Conservation (phyloP, 2,329 filamentous ascomycete genomes). For the Colletotrichum acutatum region DNA sequence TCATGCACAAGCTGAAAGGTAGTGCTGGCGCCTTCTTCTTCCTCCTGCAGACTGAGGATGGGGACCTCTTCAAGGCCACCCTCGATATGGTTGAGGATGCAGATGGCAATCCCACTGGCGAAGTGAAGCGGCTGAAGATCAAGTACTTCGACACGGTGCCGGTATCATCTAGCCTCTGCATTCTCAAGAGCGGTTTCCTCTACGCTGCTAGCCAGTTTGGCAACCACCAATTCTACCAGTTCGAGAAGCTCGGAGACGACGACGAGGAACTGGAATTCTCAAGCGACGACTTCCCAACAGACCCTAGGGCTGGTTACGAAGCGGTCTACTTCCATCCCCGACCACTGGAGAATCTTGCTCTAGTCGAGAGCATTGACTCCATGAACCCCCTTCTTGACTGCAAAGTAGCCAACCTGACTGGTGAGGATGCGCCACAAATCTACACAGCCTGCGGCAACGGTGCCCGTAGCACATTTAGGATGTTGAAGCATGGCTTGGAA, state of each 20-base stretch:
- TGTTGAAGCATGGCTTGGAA: constrained; percentile 90
- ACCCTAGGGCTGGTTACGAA: constrained; percentile 76
- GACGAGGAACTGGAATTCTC: constrained; percentile 88
- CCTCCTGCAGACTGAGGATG: constrained; percentile 93
- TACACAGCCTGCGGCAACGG: constrained; percentile 92
- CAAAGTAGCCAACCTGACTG: constrained; percentile 89
- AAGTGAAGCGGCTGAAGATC: constrained; percentile 86
- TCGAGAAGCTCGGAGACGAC: constrained; percentile 96
- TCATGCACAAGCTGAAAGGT: constrained; percentile 96
- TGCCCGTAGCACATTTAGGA: constrained; percentile 89
- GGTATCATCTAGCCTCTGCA: constrained; percentile 86
- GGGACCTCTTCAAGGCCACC: constrained; percentile 97
- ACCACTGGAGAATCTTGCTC: constrained; percentile 80
- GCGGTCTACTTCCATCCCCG: constrained; percentile 89
- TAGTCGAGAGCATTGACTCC: constrained; percentile 86
- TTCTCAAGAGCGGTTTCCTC: constrained; percentile 94
- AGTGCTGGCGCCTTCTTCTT: constrained; percentile 93
- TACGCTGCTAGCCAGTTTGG: constrained; percentile 94
- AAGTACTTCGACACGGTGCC: constrained; percentile 99
- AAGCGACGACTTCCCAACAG: constrained; percentile 84
- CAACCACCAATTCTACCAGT: constrained; percentile 95
- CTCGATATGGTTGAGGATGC: constrained; percentile 90
- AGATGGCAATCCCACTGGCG: constrained; percentile 80
- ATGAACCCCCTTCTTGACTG: constrained; percentile 93
- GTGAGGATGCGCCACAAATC: constrained; percentile 96